These are phyloP conservation scores for Canavalia gladiata DNA, from an alignment of 306 rosid species.

Conservation along the genomic window DNA sequence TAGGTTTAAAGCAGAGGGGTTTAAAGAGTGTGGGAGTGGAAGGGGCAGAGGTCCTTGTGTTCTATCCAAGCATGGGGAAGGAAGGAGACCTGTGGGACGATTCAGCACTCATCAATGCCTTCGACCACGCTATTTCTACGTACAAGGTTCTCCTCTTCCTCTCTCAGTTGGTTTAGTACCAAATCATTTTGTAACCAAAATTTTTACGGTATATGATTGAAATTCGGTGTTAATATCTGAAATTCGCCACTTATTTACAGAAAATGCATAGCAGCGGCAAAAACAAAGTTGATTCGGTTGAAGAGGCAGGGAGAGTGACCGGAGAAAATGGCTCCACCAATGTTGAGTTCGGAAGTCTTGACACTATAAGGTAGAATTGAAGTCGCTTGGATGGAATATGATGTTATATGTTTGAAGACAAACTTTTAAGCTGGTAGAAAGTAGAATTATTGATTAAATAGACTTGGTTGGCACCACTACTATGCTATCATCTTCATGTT, in stretches of 20 bases:
- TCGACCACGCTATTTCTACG: constrained; percentile 73
- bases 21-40: constrained; percentile 22
- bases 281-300: constrained; percentile 33
- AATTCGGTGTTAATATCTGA: background rate
- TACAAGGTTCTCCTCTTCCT: constrained; percentile 65
- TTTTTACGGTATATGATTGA: background rate
- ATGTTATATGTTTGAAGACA: too few species aligned
- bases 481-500: background rate
- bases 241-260: constrained; percentile 41
- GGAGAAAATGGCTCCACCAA: constrained; percentile 43
- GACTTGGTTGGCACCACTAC: background rate
- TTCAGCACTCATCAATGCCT: constrained; percentile 80
- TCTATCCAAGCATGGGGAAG: constrained; percentile 56
- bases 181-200: background rate
- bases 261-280: constrained; percentile 62
- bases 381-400: background rate
- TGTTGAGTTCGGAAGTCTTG: constrained; percentile 24
- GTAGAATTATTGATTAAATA: background rate
- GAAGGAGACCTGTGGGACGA: constrained; percentile 85
- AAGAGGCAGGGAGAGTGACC: constrained; percentile 41
- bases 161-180: background rate
- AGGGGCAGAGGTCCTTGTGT: background rate
- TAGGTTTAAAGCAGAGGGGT: background rate
- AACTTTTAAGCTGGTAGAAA: background rate
- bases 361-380: constrained; percentile 56